Base-by-base conservation (phyloP, 2,329 filamentous ascomycete genomes). In the Aspergillus floridensis region DNA sequence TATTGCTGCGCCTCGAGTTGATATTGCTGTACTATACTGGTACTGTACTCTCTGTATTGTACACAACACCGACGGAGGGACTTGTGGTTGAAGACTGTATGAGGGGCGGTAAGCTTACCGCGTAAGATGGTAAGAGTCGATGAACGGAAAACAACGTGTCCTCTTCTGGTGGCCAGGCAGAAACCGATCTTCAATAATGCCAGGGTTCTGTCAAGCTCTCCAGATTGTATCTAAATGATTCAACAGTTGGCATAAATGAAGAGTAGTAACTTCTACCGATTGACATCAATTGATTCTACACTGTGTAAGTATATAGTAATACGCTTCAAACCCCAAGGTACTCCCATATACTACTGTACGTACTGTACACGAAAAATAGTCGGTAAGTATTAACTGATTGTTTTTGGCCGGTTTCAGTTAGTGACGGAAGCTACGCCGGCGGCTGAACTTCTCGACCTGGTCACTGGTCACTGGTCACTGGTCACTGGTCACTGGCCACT, bases 391-490 rank as follows among this genome's bases (percentile, higher is more conserved):
- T 26, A 8, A 49, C 5, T 35, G 32, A 50, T 53, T 56, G 31
- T 31, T 22, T 32, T 49, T 22, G 46, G 50, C 48, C 19, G 47
- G 52, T 59, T 59, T 62, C 53, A 41, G 51, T 64, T 67, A 71
- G 72, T 74, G 72, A 75, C 72, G 64, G 66, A 72, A 66, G 70
- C 73, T 74, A 75, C 74, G 72, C 74, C 65, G 69, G 64, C 67
- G 68, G 67, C 69, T 66, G 71, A 69, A 73, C 65, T 70, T 71
- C 70, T 68, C 66, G 66, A 68, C 67, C 70, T 69, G 26, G 26
- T 29, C 26, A 29, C 26, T 29, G 26, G 26, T 8, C 26, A 26
- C 26, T 26, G n/a, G n/a, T n/a, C n/a, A 21, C 21, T 21, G 21
- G 21, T 21, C 21, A 21, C 21, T 21, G 21, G 21, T 26, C 6